Evolutionary conservation across 306 rosid genomes (phyloP).

Genomic region (Neltuma alba): DNA sequence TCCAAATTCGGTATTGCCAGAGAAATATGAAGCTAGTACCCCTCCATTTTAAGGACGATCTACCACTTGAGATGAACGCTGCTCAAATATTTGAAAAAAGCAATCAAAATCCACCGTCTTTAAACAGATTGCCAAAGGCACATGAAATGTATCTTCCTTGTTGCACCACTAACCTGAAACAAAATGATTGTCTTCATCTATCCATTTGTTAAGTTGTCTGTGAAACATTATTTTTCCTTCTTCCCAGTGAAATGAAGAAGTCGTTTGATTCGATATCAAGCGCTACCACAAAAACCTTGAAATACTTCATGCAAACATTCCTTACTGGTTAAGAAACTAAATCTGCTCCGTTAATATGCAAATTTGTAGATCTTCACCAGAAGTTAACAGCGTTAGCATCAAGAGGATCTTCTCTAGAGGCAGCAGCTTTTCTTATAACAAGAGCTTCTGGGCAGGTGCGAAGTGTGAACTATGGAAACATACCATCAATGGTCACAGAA

Average conservation of each 20-base stretch:
- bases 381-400: conserved; percentile 16
- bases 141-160: neutral
- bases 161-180: neutral
- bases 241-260: neutral
- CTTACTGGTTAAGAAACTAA: neutral
- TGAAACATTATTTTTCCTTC: conserved; percentile 16
- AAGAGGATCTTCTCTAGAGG: neutral
- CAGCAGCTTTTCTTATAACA: too few species aligned
- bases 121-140: neutral
- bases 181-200: conserved; percentile 10
- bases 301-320: neutral
- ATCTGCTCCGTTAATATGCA: neutral
- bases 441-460: too few species aligned
- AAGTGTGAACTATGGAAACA: too few species aligned
- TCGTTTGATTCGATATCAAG: neutral
- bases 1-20: conserved; percentile 7
- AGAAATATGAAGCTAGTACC: conserved; percentile 16
- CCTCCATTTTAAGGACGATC: neutral
- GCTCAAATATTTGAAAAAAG: neutral
- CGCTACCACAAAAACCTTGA: neutral
- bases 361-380: neutral
- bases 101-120: neutral
- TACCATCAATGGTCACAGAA: neutral
- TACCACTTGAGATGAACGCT: neutral
- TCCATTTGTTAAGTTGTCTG: conserved; percentile 29